Base-by-base conservation (phyloP, 2,329 filamentous ascomycete species). In the Teratosphaeria pseudoeucalypti region DNA sequence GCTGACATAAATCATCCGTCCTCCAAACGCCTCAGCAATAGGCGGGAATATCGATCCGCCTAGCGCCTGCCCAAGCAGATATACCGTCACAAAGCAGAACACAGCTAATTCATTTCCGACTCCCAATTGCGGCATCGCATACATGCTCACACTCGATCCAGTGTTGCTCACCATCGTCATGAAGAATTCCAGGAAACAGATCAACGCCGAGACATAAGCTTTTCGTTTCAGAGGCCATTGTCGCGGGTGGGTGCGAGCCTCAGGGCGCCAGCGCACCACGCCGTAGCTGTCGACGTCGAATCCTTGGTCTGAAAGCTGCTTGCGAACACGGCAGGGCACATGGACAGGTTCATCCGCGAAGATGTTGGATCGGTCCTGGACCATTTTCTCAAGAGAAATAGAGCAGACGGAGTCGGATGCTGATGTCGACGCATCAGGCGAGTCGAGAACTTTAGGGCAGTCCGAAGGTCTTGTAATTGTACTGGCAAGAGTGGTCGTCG, bases 21-120 rank as follows among this genome's bases (percentile, higher is more conserved):
- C 67, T 0, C 75, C 75, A 53, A 74, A 75, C 2, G 68, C 62
- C 62, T 77, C 74, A 0, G 73, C 72, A 26, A 73, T 66, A 2
- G 75, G 73, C 10, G 74, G 74, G 56, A 76, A 72, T 6, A 76
- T 43, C 6, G 75, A 67, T 1, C 72, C 73, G 5, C 74, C 74
- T 10, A 76, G 26, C 5, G 71, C 74, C 64, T 77, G 73, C 10
- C 72, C 73, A 2, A 74, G 65, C 53, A 72, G 68, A 58, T 75
- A 75, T 62, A 62, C 49, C 16, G 63, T 62, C 6, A 57, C 57
- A 32, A 62, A 57, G 43, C 49, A 58, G 52, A 63, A 59, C 0
- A 61, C 32, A 11, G 59, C 57, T 16, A 57, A 10, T 7, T 58
- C 59, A 23, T 11, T 16, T 27, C 58, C 59, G 19, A 63, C 37